Evolutionary conservation across 345 rosid species (phyloP), one percentile per base, ranked within the genome.

Genomic region (Boechera stricta): DNA sequence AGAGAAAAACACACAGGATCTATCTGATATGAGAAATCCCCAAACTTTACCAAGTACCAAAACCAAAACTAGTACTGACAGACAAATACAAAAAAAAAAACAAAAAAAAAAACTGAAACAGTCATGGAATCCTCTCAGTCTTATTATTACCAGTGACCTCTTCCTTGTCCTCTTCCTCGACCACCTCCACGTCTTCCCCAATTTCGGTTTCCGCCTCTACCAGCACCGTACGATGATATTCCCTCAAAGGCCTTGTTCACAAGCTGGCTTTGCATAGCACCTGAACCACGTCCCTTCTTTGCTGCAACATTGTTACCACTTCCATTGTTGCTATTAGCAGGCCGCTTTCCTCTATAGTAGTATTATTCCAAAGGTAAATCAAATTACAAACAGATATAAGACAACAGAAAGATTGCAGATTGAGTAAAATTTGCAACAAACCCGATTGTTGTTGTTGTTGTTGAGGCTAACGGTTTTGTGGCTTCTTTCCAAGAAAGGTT

Each of bases 401-500:
- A 71, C 47, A 52, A 21, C 15, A 65, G 11, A 65, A 71, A 65
- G 68, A 26, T 58, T 32, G 24, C 0, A n/a, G 39, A 65, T 39
- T 39, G 21, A 47, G 72, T 71, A 4, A 51, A 48, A 56, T 31
- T 68, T 60, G 51, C 61, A 55, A 49, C 83, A 44, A 84, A 95
- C 99, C 99, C 98, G 18, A 88, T 69, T 38, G 81, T 58, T 2
- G 89, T 66, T 35, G 89, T 66, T 35, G 83, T 57, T 6, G 86
- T 63, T 28, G 86, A 80, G 61, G 91, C 77, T 45, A 90, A 81
- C 47, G 93, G 79, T 83, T 88, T 92, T 49, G 73, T 48, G 57
- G 85, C 90, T 85, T 92, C 99, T 82, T 91, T 95, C 99, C 99
- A 95, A 47, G 99, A 95, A 48, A 91, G 89, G 72, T 85, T 92